Conservation (phyloP, 2,329 filamentous ascomycete genomes). For the Chrysoporthe cubensis region DNA sequence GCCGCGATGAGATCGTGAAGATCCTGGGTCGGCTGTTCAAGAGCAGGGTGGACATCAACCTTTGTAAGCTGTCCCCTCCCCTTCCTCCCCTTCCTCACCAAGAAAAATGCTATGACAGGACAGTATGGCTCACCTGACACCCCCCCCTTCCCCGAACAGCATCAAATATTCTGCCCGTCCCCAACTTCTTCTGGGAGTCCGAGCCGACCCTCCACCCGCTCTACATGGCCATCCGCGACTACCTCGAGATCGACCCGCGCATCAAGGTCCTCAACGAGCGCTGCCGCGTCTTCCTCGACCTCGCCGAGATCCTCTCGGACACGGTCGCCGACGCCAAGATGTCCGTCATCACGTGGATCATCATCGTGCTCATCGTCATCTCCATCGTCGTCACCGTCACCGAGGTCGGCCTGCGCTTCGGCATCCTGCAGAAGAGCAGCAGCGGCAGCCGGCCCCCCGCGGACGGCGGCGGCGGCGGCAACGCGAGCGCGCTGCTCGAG, state of each 20-base stretch:
- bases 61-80: conserved; percentile 67
- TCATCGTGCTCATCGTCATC: conserved; percentile 90
- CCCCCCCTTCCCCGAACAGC: conserved; percentile 54
- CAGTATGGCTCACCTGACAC: background rate
- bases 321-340: conserved; percentile 93
- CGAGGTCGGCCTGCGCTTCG: conserved; percentile 87
- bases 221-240: conserved; percentile 92
- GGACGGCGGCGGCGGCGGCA: background rate
- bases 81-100: background rate
- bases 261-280: conserved; percentile 97
- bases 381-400: conserved; percentile 89
- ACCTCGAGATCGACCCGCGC: conserved; percentile 94
- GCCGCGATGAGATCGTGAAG: conserved; percentile 86
- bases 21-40: conserved; percentile 91
- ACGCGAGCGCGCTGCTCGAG: conserved; percentile 3
- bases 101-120: background rate
- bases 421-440: conserved; percentile 60
- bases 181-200: conserved; percentile 98
- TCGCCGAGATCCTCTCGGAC: conserved; percentile 93
- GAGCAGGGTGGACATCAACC: conserved; percentile 93
- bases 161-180: conserved; percentile 93
- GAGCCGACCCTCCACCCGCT: conserved; percentile 94
- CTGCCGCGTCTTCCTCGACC: conserved; percentile 92
- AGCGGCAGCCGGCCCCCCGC: conserved; percentile 18
- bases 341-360: conserved; percentile 96